Percentiles rank a stretch among this genome's conserved stretches.
Conservation (phyloP, 306 rosid genomes). For the Ormosia semicastrata region DNA sequence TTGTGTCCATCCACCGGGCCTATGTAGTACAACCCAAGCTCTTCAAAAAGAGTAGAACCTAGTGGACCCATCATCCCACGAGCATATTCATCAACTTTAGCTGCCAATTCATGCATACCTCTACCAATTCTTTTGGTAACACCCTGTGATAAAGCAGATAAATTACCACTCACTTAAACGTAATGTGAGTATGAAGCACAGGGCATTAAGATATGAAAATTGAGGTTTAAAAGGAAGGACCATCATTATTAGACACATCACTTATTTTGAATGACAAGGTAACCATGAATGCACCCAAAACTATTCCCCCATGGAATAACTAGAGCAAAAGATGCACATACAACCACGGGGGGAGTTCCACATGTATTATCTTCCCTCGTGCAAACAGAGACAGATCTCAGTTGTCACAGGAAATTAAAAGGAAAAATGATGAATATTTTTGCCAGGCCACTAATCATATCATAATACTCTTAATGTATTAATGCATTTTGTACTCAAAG, state of each 20-base stretch:
- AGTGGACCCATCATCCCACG: conserved; percentile 96
- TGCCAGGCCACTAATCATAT: conserved; percentile 2
- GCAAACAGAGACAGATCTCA: background rate
- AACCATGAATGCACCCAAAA: background rate
- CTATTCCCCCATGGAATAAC: background rate
- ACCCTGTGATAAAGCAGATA: conserved; percentile 50
- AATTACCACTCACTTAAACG: background rate
- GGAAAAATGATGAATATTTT: background rate
- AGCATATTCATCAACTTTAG: conserved; percentile 95
- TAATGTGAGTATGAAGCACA: conserved; percentile 6
- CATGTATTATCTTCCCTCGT: background rate
- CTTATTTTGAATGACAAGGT: conserved; percentile 6
- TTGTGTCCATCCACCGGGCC: conserved; percentile 97
- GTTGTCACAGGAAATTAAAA: background rate
- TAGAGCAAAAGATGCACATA: background rate
- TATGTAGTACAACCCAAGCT: conserved; percentile 93
- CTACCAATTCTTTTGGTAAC: conserved; percentile 86
- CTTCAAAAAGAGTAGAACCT: conserved; percentile 94
- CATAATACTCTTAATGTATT: background rate
- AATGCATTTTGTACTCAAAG: background rate
- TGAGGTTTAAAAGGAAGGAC: background rate
- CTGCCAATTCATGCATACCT: conserved; percentile 94
- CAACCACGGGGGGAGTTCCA: background rate
- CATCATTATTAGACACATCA: background rate
- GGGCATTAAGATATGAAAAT: background rate